These are phyloP conservation scores for Fusarium paranaense DNA, from an alignment of 2,329 filamentous ascomycete genomes.

Conservation along the genomic window DNA sequence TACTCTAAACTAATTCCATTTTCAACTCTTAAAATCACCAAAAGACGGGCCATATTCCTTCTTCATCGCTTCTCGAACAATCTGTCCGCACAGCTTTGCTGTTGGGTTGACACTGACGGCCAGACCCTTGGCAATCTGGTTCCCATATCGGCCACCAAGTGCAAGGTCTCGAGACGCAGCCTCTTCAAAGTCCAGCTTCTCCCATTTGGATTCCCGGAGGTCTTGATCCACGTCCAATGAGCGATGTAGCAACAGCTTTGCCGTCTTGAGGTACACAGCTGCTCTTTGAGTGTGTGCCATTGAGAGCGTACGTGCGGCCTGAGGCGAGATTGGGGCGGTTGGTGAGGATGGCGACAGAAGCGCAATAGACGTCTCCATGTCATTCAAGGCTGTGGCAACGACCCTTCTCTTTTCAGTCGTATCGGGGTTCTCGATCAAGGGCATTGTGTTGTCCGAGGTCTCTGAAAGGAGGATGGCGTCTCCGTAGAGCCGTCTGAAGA, in stretches of 20 bases:
- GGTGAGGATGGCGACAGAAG: constrained; percentile 67
- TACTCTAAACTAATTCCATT: constrained; percentile 18
- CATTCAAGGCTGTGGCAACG: constrained; percentile 58
- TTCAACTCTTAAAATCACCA: constrained; percentile 49
- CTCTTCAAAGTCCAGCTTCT: constrained; percentile 68
- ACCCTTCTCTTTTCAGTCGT: constrained; percentile 53
- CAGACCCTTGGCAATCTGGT: constrained; percentile 72
- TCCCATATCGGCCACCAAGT: constrained; percentile 73
- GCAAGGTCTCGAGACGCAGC: constrained; percentile 72
- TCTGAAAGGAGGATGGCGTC: constrained; percentile 65
- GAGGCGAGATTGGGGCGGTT: constrained; percentile 68
- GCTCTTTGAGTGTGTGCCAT: constrained; percentile 79
- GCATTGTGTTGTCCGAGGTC: constrained; percentile 52
- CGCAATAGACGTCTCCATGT: constrained; percentile 68
- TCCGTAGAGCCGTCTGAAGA: constrained; percentile 70
- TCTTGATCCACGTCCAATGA: constrained; percentile 52
- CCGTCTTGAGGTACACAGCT: constrained; percentile 70
- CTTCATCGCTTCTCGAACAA: constrained; percentile 76
- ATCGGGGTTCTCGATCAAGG: constrained; percentile 55
- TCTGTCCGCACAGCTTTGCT: constrained; percentile 76
- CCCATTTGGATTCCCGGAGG: constrained; percentile 63
- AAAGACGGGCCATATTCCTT: constrained; percentile 72
- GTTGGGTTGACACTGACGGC: constrained; percentile 76
- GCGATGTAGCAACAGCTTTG: constrained; percentile 59
- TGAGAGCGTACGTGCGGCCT: constrained; percentile 73